Percentiles rank a stretch among this genome's conserved stretches.
These are phyloP conservation scores for Aspergillus vadensis DNA, from an alignment of 2,329 filamentous ascomycete species.

Conservation along the genomic window DNA sequence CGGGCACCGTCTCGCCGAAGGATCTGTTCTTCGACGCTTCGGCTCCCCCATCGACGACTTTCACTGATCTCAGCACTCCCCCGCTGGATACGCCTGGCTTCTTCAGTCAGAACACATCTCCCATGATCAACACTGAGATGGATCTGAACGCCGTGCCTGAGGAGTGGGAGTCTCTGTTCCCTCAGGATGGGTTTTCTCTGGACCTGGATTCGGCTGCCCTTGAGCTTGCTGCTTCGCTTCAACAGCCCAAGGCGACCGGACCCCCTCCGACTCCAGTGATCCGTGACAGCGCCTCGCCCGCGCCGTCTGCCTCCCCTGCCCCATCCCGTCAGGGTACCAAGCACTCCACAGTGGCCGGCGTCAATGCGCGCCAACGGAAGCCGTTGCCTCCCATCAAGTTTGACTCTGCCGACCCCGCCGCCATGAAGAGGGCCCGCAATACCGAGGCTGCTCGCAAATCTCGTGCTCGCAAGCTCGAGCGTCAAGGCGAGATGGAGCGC, in stretches of 20 bases:
- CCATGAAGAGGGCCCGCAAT: slow-evolving; percentile 91
- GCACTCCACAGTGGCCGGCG: slow-evolving; percentile 30
- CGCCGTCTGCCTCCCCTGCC: slow-evolving; percentile 43
- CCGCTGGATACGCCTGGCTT: slow-evolving; percentile 73
- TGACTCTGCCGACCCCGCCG: slow-evolving; percentile 72
- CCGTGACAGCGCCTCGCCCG: slow-evolving; percentile 22
- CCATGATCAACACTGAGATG: slow-evolving; percentile 64
- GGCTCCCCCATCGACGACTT: slow-evolving; percentile 76
- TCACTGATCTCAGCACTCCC: slow-evolving; percentile 84
- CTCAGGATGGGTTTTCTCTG: slow-evolving; percentile 29
- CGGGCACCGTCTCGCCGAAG: slow-evolving; percentile 77
- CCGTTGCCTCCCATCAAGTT: slow-evolving; percentile 76
- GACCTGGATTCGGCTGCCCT: slow-evolving; percentile 36
- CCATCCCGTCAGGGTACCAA: slow-evolving; percentile 26
- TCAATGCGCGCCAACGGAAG: slow-evolving; percentile 75
- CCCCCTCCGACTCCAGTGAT: slow-evolving; percentile 29
- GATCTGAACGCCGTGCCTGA: slow-evolving; percentile 57
- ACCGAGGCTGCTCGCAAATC: slow-evolving; percentile 93
- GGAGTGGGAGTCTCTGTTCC: slow-evolving; percentile 69
- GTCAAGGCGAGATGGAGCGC: slow-evolving; percentile 72
- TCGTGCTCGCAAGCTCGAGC: slow-evolving; percentile 78
- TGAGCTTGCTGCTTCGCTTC: slow-evolving; percentile 32
- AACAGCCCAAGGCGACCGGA: slow-evolving; percentile 19
- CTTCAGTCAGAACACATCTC: slow-evolving; percentile 75
- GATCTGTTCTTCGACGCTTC: slow-evolving; percentile 76